These are phyloP conservation scores for Erysimum cheiri DNA, from an alignment of 441 rosid species.

Conservation along the genomic window DNA sequence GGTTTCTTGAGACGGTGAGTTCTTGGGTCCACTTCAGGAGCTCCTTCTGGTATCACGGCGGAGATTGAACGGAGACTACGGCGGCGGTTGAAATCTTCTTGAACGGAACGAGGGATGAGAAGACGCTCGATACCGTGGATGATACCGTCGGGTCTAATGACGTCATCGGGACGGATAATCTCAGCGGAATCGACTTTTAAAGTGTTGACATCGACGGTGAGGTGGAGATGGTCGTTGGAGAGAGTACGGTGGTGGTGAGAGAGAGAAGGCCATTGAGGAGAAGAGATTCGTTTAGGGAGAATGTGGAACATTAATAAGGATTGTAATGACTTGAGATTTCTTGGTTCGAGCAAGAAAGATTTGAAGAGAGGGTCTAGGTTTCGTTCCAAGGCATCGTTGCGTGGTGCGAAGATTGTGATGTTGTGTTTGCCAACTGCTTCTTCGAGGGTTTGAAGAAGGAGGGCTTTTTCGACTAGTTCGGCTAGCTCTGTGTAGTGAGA, in stretches of 20 bases:
- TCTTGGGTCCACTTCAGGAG: conserved; percentile 74
- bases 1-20: conserved; percentile 68
- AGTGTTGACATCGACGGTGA: conserved; percentile 34
- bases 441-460: conserved; percentile 61
- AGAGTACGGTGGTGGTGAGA: conserved; percentile 57
- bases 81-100: conserved; percentile 66
- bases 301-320: conserved; percentile 56
- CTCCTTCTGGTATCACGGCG: conserved; percentile 69
- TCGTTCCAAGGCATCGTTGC: conserved; percentile 68
- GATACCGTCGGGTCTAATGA: conserved; percentile 57
- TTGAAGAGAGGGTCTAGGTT: conserved; percentile 73
- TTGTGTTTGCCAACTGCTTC: conserved; percentile 62
- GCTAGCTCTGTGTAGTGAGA: conserved; percentile 73
- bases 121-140: conserved; percentile 71
- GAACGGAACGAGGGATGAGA: conserved; percentile 69
- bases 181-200: conserved; percentile 47
- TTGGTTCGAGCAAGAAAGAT: conserved; percentile 72
- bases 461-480: conserved; percentile 74
- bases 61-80: conserved; percentile 65
- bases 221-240: conserved; percentile 51
- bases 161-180: conserved; percentile 46
- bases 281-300: conserved; percentile 49
- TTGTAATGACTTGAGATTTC: conserved; percentile 67
- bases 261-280: conserved; percentile 45
- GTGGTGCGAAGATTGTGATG: conserved; percentile 74